phyloP scores from a whole-genome alignment of 148 eudicot species.

The Hydrangea macrophylla region DNA sequence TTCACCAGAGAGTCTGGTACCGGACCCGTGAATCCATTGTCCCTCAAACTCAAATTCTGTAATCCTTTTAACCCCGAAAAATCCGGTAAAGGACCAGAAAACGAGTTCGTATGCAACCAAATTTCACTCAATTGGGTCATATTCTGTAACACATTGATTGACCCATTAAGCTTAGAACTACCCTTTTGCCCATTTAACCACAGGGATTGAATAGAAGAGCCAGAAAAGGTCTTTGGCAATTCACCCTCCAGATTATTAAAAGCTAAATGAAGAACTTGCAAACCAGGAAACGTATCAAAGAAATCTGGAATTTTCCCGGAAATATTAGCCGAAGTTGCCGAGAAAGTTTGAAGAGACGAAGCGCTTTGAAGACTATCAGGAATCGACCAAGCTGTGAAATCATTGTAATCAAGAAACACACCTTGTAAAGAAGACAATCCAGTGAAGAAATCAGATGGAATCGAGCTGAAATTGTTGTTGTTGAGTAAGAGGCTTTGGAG shows the following conservation, averaged over 20 bases:
- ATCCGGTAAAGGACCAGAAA: constrained; percentile 77
- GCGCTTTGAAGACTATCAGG: constrained; percentile 44
- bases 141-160: constrained; percentile 49
- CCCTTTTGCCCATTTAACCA: constrained; percentile 69
- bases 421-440: constrained; percentile 45
- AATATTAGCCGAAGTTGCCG: constrained; percentile 52
- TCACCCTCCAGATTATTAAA: constrained; percentile 51
- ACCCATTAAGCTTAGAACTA: constrained; percentile 41
- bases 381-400: constrained; percentile 50
- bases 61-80: constrained; percentile 37
- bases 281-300: constrained; percentile 40
- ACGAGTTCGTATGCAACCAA: constrained; percentile 55
- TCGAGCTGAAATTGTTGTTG: constrained; percentile 35
- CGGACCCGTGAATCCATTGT: constrained; percentile 64
- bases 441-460: constrained; percentile 55
- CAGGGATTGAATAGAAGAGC: constrained; percentile 41
- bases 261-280: constrained; percentile 42
- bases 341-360: constrained; percentile 38
- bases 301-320: constrained; percentile 54
- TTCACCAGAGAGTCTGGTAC: constrained; percentile 48
- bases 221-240: constrained; percentile 46
- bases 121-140: constrained; percentile 52
- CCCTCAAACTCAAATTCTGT: constrained; percentile 48
- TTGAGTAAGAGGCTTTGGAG: constrained; percentile 37
- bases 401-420: constrained; percentile 52